phyloP scores from a whole-genome alignment of 108 stramenopile species.

The Heterococcus sp. region DNA sequence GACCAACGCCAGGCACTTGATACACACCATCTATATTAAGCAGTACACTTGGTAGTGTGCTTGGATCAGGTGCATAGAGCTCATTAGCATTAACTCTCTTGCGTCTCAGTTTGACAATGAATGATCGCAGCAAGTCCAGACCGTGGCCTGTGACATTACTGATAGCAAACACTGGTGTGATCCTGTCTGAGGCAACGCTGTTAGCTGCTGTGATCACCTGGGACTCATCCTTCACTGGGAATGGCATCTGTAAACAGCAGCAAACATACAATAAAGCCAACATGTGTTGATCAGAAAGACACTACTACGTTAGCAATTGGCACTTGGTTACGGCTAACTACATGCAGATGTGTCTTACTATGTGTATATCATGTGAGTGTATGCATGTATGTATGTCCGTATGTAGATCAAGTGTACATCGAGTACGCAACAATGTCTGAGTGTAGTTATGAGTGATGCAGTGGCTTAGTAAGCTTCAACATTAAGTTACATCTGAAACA shows the following conservation, averaged over 20 bases:
- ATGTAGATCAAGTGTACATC: no score
- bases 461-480: no score
- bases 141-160: constrained; percentile 95
- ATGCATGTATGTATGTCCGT: no score
- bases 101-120: background rate
- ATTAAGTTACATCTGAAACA: no score
- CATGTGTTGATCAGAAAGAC: no score
- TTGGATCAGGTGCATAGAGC: background rate
- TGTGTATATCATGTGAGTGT: no score
- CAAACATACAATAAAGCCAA: constrained; percentile 50
- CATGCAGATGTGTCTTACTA: no score
- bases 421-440: no score
- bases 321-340: no score
- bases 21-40: constrained; percentile 63
- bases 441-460: no score
- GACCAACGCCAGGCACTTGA: constrained; percentile 63
- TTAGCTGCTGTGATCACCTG: constrained; percentile 80
- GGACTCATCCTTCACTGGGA: constrained; percentile 63
- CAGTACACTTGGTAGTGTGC: constrained; percentile 26
- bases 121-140: constrained; percentile 72
- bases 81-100: background rate
- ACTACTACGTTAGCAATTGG: no score
- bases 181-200: constrained; percentile 76
- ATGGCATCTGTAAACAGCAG: constrained; percentile 68
- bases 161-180: constrained; percentile 90